These are phyloP conservation scores for Cystobasidium onofrii DNA, from an alignment of 768 basidiomycete species.

Conservation along the genomic window DNA sequence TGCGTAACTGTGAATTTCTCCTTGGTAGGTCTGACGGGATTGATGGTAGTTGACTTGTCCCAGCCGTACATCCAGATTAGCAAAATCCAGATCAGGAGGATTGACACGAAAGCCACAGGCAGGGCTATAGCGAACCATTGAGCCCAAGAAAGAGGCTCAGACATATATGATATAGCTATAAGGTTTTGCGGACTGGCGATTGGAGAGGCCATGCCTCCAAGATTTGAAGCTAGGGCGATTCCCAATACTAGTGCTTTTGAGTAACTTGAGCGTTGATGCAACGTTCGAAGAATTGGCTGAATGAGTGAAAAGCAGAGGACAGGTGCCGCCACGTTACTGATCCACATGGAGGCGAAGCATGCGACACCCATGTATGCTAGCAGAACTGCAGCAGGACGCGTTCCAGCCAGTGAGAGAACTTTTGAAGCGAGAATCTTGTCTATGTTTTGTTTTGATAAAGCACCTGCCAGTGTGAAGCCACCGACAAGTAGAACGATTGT, in stretches of 20 bases:
- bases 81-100: conserved; percentile 83
- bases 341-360: conserved; percentile 99
- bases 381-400: conserved; percentile 72
- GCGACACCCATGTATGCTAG: conserved; percentile 92
- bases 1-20: conserved; percentile 77
- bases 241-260: conserved; percentile 85
- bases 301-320: conserved; percentile 94
- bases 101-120: conserved; percentile 77
- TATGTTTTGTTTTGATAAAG: conserved; percentile 87
- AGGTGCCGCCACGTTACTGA: conserved; percentile 96
- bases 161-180: conserved; percentile 81
- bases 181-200: conserved; percentile 98
- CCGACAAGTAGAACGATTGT: conserved; percentile 84
- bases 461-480: conserved; percentile 95
- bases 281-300: conserved; percentile 87
- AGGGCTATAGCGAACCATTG: conserved; percentile 90
- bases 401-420: conserved; percentile 81
- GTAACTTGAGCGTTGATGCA: conserved; percentile 77
- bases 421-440: conserved; percentile 81
- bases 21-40: conserved; percentile 68
- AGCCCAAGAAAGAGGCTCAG: conserved; percentile 73
- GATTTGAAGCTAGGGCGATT: conserved; percentile 95
- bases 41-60: conserved; percentile 62
- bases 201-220: conserved; percentile 92
- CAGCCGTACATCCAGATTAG: conserved; percentile 75